phyloP scores from a whole-genome alignment of 306 rosid genomes.

The Lathyrus oleraceus region DNA sequence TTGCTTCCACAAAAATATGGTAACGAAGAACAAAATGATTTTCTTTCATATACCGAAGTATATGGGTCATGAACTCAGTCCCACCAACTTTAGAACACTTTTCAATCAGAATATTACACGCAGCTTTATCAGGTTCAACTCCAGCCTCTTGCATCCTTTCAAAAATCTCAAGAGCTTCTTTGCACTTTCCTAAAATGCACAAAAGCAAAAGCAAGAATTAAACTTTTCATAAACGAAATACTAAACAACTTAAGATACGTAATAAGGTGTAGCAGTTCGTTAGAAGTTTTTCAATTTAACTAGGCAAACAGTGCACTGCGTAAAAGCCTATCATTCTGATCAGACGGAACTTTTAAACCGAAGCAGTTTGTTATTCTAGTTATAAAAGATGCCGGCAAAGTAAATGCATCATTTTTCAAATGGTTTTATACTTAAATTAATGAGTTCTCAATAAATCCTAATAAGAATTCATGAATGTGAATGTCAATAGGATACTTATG shows the following conservation, averaged over 20 bases:
- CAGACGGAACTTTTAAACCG: background rate
- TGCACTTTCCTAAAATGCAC: conserved; percentile 60
- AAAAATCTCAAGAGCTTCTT: conserved; percentile 79
- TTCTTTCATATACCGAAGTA: conserved; percentile 74
- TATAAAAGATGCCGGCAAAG: conserved; percentile 8
- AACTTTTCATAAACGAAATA: conserved; percentile 17
- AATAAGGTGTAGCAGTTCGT: background rate
- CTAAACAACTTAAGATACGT: background rate
- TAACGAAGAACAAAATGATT: conserved; percentile 68
- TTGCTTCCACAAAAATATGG: conserved; percentile 63
- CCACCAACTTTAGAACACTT: conserved; percentile 64
- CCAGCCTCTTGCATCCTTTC: conserved; percentile 76
- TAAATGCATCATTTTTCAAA: background rate
- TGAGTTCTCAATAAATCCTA: background rate
- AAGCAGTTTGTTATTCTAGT: background rate
- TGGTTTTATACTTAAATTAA: background rate
- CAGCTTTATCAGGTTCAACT: conserved; percentile 79
- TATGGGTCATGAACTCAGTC: conserved; percentile 45
- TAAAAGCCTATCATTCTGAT: conserved; percentile 24
- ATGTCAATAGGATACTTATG: background rate
- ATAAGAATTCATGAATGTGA: background rate
- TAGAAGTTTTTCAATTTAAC: background rate
- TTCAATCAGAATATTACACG: conserved; percentile 77
- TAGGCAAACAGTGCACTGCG: background rate
- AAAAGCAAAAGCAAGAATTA: conserved; percentile 32